Percentiles rank a stretch among this genome's conserved stretches.
Evolutionary conservation across 2,329 filamentous ascomycete genomes (phyloP).

Genomic region (Penicillium aurantiogriseum): DNA sequence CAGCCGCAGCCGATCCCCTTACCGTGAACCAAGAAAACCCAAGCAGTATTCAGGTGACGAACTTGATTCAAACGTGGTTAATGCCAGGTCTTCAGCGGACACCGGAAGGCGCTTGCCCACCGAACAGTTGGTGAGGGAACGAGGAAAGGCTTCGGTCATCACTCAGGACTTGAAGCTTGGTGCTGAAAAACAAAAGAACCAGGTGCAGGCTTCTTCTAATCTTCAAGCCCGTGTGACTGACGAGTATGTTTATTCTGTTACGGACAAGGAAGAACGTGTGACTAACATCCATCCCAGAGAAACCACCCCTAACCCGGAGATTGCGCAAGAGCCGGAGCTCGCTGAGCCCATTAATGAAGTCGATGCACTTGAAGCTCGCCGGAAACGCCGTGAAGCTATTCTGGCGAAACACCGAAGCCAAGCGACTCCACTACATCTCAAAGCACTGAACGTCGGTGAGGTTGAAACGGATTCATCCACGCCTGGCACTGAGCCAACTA

Average conservation of each 20-base stretch:
- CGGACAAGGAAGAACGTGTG: not conserved
- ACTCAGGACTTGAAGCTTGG: constrained; percentile 60
- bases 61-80: constrained; percentile 28
- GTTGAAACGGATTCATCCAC: constrained; percentile 57
- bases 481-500: constrained; percentile 46
- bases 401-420: constrained; percentile 74
- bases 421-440: constrained; percentile 70
- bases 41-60: constrained; percentile 42
- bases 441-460: constrained; percentile 65
- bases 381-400: constrained; percentile 79
- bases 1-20: constrained; percentile 53
- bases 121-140: constrained; percentile 64
- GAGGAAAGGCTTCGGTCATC: constrained; percentile 56
- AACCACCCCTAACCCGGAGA: constrained; percentile 16
- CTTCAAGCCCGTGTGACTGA: constrained; percentile 35
- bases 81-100: constrained; percentile 29
- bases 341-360: constrained; percentile 72
- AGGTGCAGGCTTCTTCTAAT: constrained; percentile 51
- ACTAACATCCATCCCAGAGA: constrained; percentile 21
- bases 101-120: constrained; percentile 51
- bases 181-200: constrained; percentile 67
- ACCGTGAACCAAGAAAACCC: constrained; percentile 39
- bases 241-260: constrained; percentile 41
- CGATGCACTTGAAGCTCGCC: constrained; percentile 78
- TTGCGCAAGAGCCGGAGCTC: constrained; percentile 41